These are phyloP conservation scores for Suillus tomentosus DNA, from an alignment of 768 basidiomycete genomes.

Conservation along the genomic window DNA sequence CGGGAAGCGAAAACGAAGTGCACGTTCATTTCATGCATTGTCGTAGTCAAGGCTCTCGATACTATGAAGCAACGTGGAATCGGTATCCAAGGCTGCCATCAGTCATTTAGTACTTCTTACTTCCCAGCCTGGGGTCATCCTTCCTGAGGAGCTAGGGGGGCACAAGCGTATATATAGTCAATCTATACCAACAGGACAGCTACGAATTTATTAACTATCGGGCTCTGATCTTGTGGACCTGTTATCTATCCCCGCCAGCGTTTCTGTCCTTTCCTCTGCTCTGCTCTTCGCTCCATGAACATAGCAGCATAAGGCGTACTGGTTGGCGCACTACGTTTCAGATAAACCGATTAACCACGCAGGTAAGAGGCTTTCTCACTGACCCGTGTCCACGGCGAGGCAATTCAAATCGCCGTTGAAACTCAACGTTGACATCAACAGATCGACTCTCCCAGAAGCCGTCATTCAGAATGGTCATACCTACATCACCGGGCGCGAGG, in stretches of 20 bases:
- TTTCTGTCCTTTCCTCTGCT: no score
- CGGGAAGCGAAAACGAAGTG: not conserved
- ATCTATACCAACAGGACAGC: not conserved
- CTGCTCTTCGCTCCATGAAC: not conserved
- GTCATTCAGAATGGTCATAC: not conserved
- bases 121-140: not conserved
- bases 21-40: not conserved
- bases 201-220: not conserved
- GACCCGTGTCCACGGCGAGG: no score
- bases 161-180: not conserved
- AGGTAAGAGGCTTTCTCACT: conserved; percentile 1
- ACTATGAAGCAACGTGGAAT: not conserved
- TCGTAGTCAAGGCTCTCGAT: not conserved
- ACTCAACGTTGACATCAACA: not conserved
- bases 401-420: not conserved
- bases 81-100: conserved; percentile 16
- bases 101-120: conserved; percentile 1
- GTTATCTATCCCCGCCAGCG: not conserved
- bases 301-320: not conserved
- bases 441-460: not conserved
- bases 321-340: not conserved
- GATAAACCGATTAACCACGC: not conserved
- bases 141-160: not conserved
- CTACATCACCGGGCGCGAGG: no score
- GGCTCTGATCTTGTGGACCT: not conserved